These are phyloP conservation scores for Hypoxylon sp. DNA, from an alignment of 2,329 filamentous ascomycete species.

Conservation along the genomic window DNA sequence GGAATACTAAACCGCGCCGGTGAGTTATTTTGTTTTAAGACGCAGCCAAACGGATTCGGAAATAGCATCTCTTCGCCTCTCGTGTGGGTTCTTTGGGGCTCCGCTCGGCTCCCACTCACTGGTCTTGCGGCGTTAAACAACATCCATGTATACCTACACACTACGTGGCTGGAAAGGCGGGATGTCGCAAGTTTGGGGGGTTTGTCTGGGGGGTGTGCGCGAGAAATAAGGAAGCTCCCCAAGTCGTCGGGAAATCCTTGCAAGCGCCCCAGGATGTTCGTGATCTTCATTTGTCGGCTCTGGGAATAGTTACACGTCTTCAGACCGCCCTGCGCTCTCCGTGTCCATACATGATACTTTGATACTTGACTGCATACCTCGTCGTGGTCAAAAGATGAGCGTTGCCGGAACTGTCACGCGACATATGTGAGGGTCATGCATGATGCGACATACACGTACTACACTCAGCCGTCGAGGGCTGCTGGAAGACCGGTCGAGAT, in stretches of 20 bases:
- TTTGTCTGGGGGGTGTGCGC: no score
- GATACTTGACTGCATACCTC: conserved; percentile 13
- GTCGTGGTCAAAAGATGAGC: conserved; percentile 30
- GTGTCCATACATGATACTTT: conserved; percentile 4
- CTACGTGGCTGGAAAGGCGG: conserved; percentile 20
- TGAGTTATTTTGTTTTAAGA: conserved; percentile 41
- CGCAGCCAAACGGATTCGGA: conserved; percentile 37
- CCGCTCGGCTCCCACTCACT: conserved; percentile 30
- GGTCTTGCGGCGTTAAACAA: conserved; percentile 21
- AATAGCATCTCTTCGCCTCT: conserved; percentile 25
- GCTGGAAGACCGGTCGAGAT: conserved; percentile 16
- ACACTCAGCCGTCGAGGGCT: conserved; percentile 12
- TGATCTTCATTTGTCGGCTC: conserved; percentile 32
- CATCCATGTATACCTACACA: no score
- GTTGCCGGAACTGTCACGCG: conserved; percentile 40
- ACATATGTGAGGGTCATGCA: conserved; percentile 42
- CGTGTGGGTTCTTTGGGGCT: conserved; percentile 27
- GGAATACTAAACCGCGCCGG: conserved; percentile 31
- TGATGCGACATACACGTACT: conserved; percentile 37
- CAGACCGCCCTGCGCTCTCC: conserved; percentile 30
- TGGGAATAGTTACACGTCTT: conserved; percentile 29
- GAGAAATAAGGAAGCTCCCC: conserved; percentile 26
- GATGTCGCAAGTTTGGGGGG: conserved; percentile 6
- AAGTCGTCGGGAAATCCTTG: conserved; percentile 25
- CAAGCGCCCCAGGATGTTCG: conserved; percentile 21